These are phyloP conservation scores for Penicillium fimorum DNA, from an alignment of 495 filamentous ascomycete genomes.

Conservation along the genomic window DNA sequence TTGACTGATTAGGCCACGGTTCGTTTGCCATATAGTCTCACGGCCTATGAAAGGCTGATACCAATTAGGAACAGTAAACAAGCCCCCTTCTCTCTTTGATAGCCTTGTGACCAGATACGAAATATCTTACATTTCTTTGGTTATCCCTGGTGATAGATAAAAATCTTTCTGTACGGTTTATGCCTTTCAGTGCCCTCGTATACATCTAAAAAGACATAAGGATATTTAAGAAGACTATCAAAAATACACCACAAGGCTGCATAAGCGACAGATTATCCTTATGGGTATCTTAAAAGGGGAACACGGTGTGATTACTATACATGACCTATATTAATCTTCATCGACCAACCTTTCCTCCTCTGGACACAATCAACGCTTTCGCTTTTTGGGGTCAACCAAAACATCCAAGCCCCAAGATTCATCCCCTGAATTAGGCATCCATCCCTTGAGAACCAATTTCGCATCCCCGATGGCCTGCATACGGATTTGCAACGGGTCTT, in stretches of 20 bases:
- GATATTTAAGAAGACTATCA: no score
- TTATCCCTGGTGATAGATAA: no score
- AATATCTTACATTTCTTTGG: no score
- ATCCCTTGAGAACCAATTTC: slow-evolving; percentile 35
- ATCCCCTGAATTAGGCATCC: slow-evolving; percentile 42
- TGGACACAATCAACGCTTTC: slow-evolving; percentile 30
- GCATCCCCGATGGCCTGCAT: slow-evolving; percentile 34
- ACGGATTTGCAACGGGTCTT: slow-evolving; percentile 21
- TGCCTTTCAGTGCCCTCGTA: no score
- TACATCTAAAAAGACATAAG: no score
- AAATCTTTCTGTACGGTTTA: no score
- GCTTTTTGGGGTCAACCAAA: slow-evolving; percentile 35
- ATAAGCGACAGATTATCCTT: no score
- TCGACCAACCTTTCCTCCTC: not conserved
- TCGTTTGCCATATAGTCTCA: not conserved
- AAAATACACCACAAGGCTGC: no score
- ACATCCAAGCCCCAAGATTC: slow-evolving; percentile 42
- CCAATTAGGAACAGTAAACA: not conserved
- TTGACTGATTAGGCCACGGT: not conserved
- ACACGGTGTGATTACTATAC: not conserved
- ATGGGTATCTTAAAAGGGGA: not conserved
- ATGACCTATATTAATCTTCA: not conserved
- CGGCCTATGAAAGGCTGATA: not conserved
- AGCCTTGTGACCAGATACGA: no score
- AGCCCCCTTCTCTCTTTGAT: not conserved